Evolutionary conservation across 768 basidiomycete genomes (phyloP).

Genomic region (Cantharellus anzutake): DNA sequence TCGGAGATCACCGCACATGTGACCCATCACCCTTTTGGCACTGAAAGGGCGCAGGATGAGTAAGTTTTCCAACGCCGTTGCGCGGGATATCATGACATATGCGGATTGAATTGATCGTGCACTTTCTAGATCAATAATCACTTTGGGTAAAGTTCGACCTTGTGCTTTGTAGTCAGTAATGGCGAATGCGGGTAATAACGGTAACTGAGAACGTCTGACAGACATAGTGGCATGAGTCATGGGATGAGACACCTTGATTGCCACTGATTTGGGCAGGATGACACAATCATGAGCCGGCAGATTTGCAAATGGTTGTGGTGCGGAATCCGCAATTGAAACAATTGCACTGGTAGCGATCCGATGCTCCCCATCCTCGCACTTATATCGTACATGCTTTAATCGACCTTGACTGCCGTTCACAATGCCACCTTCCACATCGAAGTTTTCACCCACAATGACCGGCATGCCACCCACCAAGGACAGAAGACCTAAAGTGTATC

Average conservation of each 20-base stretch:
- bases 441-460: slow-evolving; percentile 16
- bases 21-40: no score
- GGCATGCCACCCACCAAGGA: slow-evolving; percentile 5
- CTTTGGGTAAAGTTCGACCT: slow-evolving; percentile 15
- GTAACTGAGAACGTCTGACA: slow-evolving; percentile 19
- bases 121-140: slow-evolving; percentile 1
- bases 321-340: slow-evolving; percentile 10
- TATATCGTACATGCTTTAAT: slow-evolving; percentile 13
- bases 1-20: no score
- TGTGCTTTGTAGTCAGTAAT: slow-evolving; percentile 25
- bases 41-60: slow-evolving; percentile 16
- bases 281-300: slow-evolving; percentile 10
- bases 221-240: slow-evolving; percentile 8
- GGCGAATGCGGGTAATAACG: slow-evolving; percentile 21
- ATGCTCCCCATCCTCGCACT: slow-evolving; percentile 13
- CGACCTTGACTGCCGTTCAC: slow-evolving; percentile 21
- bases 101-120: slow-evolving; percentile 19
- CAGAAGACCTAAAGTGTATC: neutral
- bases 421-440: slow-evolving; percentile 20
- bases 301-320: slow-evolving; percentile 7
- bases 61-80: slow-evolving; percentile 15
- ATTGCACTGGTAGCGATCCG: slow-evolving; percentile 13
- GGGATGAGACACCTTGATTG: slow-evolving; percentile 13
- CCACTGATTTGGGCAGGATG: slow-evolving; percentile 12
- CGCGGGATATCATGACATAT: slow-evolving; percentile 26